Percentiles rank a stretch among this genome's conserved stretches.
phyloP scores from a whole-genome alignment of 768 basidiomycete species.

The Termitomyces sp. region DNA sequence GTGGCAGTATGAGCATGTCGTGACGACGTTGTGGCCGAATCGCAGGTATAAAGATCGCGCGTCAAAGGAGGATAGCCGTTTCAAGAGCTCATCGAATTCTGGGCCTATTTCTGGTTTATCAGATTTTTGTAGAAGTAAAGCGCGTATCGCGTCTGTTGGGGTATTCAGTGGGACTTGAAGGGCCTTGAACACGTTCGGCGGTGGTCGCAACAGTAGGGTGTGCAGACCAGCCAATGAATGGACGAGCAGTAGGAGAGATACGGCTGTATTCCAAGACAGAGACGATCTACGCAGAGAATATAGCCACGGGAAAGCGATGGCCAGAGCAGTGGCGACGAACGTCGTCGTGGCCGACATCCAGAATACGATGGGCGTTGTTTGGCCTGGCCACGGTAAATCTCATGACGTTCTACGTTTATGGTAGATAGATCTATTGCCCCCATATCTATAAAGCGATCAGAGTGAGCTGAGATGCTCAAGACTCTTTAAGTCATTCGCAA shows the following conservation, averaged over 20 bases:
- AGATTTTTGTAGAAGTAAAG: slow-evolving; percentile 34
- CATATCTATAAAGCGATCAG: too few species aligned
- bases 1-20: slow-evolving; percentile 62
- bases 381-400: background rate
- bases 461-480: too few species aligned
- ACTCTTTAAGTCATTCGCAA: background rate
- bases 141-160: slow-evolving; percentile 46
- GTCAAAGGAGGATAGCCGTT: slow-evolving; percentile 51
- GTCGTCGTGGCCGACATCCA: slow-evolving; percentile 11
- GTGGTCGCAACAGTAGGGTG: slow-evolving; percentile 38
- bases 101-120: slow-evolving; percentile 36
- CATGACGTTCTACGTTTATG: too few species aligned
- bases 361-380: background rate
- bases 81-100: slow-evolving; percentile 48
- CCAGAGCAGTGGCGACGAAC: slow-evolving; percentile 13
- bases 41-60: slow-evolving; percentile 54
- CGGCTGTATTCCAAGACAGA: slow-evolving; percentile 16
- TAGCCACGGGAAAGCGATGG: slow-evolving; percentile 15
- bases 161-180: slow-evolving; percentile 52
- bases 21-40: slow-evolving; percentile 62
- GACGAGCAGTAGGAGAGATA: slow-evolving; percentile 36
- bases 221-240: slow-evolving; percentile 50
- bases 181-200: slow-evolving; percentile 57
- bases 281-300: slow-evolving; percentile 13
- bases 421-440: too few species aligned